Base-by-base conservation (phyloP, 2,329 filamentous ascomycete genomes). In the Dothistroma septosporum region DNA sequence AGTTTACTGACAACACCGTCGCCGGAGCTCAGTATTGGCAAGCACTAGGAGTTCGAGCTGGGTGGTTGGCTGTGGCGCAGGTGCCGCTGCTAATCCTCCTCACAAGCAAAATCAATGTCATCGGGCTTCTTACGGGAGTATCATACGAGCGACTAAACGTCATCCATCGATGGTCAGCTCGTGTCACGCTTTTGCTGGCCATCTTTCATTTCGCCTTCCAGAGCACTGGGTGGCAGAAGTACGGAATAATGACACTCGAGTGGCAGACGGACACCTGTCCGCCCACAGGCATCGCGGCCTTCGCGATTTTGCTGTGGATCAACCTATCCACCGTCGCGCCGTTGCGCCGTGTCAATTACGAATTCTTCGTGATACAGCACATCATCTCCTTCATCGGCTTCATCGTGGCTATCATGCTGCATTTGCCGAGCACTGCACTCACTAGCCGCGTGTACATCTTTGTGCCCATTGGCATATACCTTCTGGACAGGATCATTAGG, bases 361-460 rank as follows among this genome's bases (percentile, higher is more conserved):
- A 71, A 56, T 67, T 72, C 58, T 72, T 74, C 59, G 63, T 76
- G 47, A 59, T 73, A 31, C 66, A 76, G 56, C 72, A 76, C 59
- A 68, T 78, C 37, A 62, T 77, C 55, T 74, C 74, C 12, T 76
- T 75, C 63, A 64, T 78, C 59, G 71, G 72, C 16, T 70, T 76
- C 60, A 70, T 76, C 41, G 65, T 74, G 24, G 69, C 74, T 4
- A 62, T 76, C 41, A 71, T 73, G 64, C 67, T 69, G 53, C 74
- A 76, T 55, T 56, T 75, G 5, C 73, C 73, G 2, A 66, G 68
- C 22, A 74, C 70, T 1, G 69, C 72, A 11, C 57, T 70, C 5
- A 64, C 63, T 12, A 66, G 65, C 31, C 47, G 68, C 19, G 72
- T 70, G 2, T 71, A 71, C 57, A 60, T 71, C 56, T 70, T 66